Evolutionary conservation across 768 basidiomycete genomes (phyloP).

Genomic region (Amanita pseudoporphyria): DNA sequence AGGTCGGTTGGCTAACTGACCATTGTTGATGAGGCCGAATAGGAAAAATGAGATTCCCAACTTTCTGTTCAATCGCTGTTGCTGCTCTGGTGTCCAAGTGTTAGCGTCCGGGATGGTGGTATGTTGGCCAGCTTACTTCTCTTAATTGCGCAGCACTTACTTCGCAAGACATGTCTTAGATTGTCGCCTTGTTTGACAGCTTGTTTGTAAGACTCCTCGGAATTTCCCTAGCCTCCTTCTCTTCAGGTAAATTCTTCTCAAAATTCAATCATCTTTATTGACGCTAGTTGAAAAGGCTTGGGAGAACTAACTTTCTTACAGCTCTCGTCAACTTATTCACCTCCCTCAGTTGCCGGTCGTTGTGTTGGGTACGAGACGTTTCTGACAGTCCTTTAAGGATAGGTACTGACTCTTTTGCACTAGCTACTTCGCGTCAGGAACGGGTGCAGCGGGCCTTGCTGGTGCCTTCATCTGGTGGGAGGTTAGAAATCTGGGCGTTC

Average conservation of each 20-base stretch:
- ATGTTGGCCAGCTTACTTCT: conserved; percentile 19
- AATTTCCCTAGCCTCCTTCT: conserved; percentile 74
- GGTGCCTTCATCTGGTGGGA: conserved; percentile 97
- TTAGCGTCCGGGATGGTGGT: conserved; percentile 76
- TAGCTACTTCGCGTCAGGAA: conserved; percentile 90
- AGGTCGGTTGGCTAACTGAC: conserved; percentile 22
- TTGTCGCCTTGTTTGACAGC: conserved; percentile 64
- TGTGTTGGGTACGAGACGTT: conserved; percentile 61
- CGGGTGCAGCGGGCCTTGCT: conserved; percentile 87
- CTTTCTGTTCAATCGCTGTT: conserved; percentile 24
- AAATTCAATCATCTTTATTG: not conserved
- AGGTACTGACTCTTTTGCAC: not conserved
- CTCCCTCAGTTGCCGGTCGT: conserved; percentile 59
- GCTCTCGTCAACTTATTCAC: conserved; percentile 74
- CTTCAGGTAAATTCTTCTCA: conserved; percentile 46
- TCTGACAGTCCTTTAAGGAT: not conserved
- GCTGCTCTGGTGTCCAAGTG: conserved; percentile 14
- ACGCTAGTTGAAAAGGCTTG: conserved; percentile 42
- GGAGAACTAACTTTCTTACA: conserved; percentile 95
- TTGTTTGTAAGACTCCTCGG: conserved; percentile 68
- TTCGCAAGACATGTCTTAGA: conserved; percentile 28
- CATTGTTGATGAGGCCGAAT: conserved; percentile 91
- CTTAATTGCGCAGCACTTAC: not conserved
- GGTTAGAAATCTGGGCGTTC: conserved; percentile 76
- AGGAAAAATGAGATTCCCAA: conserved; percentile 71